These are phyloP conservation scores for Sporothrix mexicana DNA, from an alignment of 2,329 filamentous ascomycete genomes.

Conservation along the genomic window DNA sequence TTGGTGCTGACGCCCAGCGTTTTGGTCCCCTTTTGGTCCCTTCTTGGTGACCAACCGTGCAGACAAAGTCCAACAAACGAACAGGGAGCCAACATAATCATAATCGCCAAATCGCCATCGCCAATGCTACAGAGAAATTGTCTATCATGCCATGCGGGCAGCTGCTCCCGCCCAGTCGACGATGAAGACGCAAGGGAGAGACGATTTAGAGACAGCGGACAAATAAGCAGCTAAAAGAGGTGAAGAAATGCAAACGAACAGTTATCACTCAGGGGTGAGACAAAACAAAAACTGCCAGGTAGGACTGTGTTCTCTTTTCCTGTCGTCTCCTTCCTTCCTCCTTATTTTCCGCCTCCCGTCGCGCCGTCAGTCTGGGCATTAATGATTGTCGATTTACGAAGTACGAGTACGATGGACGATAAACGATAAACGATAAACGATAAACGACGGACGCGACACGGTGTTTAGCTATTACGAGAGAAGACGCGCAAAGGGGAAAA, in stretches of 20 bases:
- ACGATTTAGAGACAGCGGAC: background rate
- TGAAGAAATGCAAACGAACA: background rate
- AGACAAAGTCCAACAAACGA: too few species aligned
- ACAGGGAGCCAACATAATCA: too few species aligned
- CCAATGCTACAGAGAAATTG: background rate
- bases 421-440: too few species aligned
- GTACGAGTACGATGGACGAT: too few species aligned
- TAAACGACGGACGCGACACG: background rate
- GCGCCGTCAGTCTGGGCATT: background rate
- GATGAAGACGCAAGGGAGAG: background rate
- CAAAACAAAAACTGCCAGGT: background rate
- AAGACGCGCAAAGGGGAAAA: background rate
- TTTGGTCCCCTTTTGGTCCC: background rate
- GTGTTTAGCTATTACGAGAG: background rate
- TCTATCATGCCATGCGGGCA: background rate
- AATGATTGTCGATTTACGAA: too few species aligned
- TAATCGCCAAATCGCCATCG: too few species aligned
- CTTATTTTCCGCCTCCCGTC: background rate
- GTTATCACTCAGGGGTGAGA: background rate
- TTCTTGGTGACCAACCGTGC: background rate
- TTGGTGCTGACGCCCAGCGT: conserved; percentile 4
- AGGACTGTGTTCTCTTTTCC: background rate
- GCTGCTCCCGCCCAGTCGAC: conserved; percentile 6
- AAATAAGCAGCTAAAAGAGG: too few species aligned
- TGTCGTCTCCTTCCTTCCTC: background rate